Base-by-base conservation (phyloP, 2,329 filamentous ascomycete genomes). In the Eurotiales sp. region DNA sequence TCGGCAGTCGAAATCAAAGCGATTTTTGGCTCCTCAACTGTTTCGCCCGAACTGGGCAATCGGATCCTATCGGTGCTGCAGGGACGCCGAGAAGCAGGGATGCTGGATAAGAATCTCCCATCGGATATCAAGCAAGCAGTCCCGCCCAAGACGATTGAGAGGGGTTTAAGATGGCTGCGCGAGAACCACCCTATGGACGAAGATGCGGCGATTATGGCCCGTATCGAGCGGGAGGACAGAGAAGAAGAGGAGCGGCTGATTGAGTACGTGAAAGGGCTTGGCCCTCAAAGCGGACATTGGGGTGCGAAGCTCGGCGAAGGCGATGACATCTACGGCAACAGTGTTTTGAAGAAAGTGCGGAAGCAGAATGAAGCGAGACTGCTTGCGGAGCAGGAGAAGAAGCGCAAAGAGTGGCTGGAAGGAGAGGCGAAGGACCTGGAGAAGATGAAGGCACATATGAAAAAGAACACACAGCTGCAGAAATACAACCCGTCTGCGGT, bases 381-480 rank as follows among this genome's bases (percentile, higher is more conserved):
- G 6, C 55, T 70, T 47, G 61, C 67, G 8, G 68, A 76, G 52
- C 73, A 80, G 62, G 70, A 76, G 55, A 59, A 63, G 37, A 73
- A 78, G 58, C 77, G 77, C 36, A 72, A 71, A 41, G 66, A 72
- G 50, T 82, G 80, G 78, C 71, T 80, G 23, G 64, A 70, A 8
- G 74, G 74, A n/a, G 80, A 81, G 56, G 71, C 73, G 25, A 62
- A 66, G 54, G 65, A 72, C 32, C 60, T 59, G 11, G 69, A 71
- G 52, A 62, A 59, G 40, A 19, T 69, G 34, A 58, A 60, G 52
- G 62, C 56, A 15, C 62, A 65, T 46, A 48, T 67, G 15, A 61
- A 64, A 46, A 63, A 60, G 47, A 70, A 67, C 51, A 72, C 63
- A 29, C 59, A 64, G 21, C 53, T 72, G 46, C 65, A 69, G 54